phyloP scores from a whole-genome alignment of 139 green algal species.

The Chlorella sp. region DNA sequence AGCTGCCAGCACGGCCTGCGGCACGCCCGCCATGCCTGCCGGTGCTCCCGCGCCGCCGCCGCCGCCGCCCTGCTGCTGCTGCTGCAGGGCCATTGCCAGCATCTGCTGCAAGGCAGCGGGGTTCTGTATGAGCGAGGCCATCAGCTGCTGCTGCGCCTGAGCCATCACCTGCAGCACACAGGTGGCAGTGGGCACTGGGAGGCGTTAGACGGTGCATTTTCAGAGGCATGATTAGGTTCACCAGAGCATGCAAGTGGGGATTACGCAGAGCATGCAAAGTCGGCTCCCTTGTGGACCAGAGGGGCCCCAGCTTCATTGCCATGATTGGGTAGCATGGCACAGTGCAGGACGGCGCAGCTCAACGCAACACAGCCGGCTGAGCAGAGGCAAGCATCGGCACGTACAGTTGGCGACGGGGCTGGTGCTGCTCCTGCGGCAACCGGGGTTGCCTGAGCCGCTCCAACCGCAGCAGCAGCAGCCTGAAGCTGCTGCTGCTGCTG shows the following conservation, averaged over 20 bases:
- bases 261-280: not conserved
- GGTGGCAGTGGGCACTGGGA: not conserved
- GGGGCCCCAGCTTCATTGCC: too few species aligned
- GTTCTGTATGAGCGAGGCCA: constrained; percentile 12
- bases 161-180: not conserved
- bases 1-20: not conserved
- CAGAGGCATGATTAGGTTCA: too few species aligned
- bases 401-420: not conserved
- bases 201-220: too few species aligned
- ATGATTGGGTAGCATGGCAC: too few species aligned
- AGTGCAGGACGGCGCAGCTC: not conserved
- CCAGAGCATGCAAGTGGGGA: not conserved
- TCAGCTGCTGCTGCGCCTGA: constrained; percentile 23
- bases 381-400: not conserved
- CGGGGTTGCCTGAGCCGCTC: not conserved
- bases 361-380: not conserved
- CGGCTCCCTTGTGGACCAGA: too few species aligned
- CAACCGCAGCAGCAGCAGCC: not conserved
- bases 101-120: constrained; percentile 3
- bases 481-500: not conserved
- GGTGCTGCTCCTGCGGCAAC: not conserved
- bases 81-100: constrained; percentile 18
- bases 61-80: not conserved
- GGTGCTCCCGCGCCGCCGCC: not conserved
- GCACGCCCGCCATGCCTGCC: not conserved